phyloP scores from a whole-genome alignment of 306 rosid species.

The Acacia melanoxylon region DNA sequence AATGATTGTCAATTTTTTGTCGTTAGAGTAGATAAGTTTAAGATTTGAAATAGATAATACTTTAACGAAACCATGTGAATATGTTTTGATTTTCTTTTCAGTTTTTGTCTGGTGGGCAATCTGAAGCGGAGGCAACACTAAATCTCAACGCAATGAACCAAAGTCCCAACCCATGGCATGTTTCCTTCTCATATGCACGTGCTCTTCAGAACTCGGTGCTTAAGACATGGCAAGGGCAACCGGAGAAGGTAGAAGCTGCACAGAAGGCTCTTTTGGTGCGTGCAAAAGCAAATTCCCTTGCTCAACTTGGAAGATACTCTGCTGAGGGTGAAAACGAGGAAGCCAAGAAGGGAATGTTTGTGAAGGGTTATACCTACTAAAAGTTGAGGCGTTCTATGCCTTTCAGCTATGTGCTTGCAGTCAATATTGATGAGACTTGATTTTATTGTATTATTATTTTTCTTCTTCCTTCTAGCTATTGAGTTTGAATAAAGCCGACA shows the following conservation, averaged over 20 bases:
- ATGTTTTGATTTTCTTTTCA: slow-evolving; percentile 39
- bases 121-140: slow-evolving; percentile 89
- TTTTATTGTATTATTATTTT: slow-evolving; percentile 26
- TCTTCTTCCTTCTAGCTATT: slow-evolving; percentile 25
- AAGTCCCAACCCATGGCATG: slow-evolving; percentile 99
- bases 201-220: slow-evolving; percentile 92
- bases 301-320: slow-evolving; percentile 92
- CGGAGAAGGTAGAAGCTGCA: slow-evolving; percentile 75
- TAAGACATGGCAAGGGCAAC: slow-evolving; percentile 93
- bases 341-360: slow-evolving; percentile 91
- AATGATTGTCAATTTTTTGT: neutral
- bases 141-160: slow-evolving; percentile 98
- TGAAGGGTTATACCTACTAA: slow-evolving; percentile 88
- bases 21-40: neutral
- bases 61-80: neutral
- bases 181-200: slow-evolving; percentile 96
- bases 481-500: slow-evolving; percentile 59
- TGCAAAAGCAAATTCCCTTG: slow-evolving; percentile 96
- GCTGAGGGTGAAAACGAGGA: slow-evolving; percentile 88
- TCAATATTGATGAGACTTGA: slow-evolving; percentile 33
- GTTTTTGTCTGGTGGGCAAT: slow-evolving; percentile 99
- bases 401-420: slow-evolving; percentile 1
- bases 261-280: slow-evolving; percentile 88
- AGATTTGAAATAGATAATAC: slow-evolving; percentile 1
- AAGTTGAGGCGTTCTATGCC: slow-evolving; percentile 11